Base-by-base conservation (phyloP, 352 stramenopile species). In the Phytopythium boreale region DNA sequence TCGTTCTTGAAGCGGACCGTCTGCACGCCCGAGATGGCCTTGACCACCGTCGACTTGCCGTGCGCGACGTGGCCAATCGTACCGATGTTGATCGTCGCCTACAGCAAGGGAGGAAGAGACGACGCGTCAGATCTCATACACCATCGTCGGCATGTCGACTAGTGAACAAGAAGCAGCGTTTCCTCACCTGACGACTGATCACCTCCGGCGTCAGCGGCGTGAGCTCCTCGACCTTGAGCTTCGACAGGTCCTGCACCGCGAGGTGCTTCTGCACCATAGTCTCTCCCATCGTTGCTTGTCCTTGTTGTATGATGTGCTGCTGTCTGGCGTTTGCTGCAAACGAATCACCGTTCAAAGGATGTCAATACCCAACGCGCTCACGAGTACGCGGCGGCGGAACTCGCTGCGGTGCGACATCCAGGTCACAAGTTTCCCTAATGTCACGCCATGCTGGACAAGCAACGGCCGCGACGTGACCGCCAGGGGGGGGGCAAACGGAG, bases 41-140 rank as follows among this genome's bases (percentile, higher is more conserved):
- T 99, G 43, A 99, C 98, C 56, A 99, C 97, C 46, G 98, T 99
- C 57, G 89, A 98, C 77, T 99, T 99, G 66, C 98, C 98, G 87
- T 99, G 98, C 14, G 98, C 98, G 63, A 99, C 98, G 75, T 99
- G 98, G 49, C 98, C 98, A 76, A 99, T 99, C 29, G 98, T 99
- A 62, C 98, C 90, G 68, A 99, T 99, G 83, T 99, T 99, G 76
- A 99, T 99, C 43, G 98, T 99, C 15, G 98, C 98, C 83, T 99
- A 84, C 49, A 89, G 8, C 2, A 39, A 14, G 17, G 17, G 20
- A 29, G n/a, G n/a, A 19, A 20, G 24, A 5, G n/a, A 14, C 11
- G n/a, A 31, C 6, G 24, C 9, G 58, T 55, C 29, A 60, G 24
- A 7, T 19, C 9, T 53, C 46, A 20, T 4, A 24, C 11, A 0